Conservation (phyloP, 2,329 filamentous ascomycete genomes). For the Aureobasidium vineae region DNA sequence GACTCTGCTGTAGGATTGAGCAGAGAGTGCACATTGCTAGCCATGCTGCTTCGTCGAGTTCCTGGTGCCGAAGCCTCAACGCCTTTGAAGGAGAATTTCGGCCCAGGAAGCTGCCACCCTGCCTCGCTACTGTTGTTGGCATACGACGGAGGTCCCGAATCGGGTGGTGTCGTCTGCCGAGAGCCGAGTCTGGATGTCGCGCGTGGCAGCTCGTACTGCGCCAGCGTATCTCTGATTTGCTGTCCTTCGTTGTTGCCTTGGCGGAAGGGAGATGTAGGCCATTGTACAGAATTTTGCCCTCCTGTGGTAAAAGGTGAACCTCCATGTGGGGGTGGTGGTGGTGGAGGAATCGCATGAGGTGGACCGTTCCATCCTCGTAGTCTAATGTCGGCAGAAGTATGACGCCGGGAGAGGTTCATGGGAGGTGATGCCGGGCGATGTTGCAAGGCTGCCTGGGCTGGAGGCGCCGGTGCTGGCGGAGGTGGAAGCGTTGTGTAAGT, state of each 20-base stretch:
- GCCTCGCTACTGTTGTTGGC: slow-evolving; percentile 53
- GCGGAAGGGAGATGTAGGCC: slow-evolving; percentile 65
- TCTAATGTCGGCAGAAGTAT: slow-evolving; percentile 94
- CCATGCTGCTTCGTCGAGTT: slow-evolving; percentile 69
- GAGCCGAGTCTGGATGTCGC: slow-evolving; percentile 49
- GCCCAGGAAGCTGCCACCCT: slow-evolving; percentile 56
- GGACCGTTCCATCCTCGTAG: slow-evolving; percentile 68
- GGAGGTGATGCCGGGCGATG: slow-evolving; percentile 49
- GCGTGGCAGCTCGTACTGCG: slow-evolving; percentile 63
- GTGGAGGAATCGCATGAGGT: slow-evolving; percentile 40
- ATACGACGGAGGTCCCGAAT: slow-evolving; percentile 40
- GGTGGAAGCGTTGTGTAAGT: slow-evolving; percentile 48
- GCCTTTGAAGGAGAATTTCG: slow-evolving; percentile 49
- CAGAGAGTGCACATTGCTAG: slow-evolving; percentile 65
- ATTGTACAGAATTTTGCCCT: slow-evolving; percentile 60
- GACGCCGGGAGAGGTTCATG: slow-evolving; percentile 72
- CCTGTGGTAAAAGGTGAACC: slow-evolving; percentile 62
- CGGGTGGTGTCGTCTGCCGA: slow-evolving; percentile 53
- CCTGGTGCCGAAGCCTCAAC: slow-evolving; percentile 57
- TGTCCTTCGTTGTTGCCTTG: slow-evolving; percentile 55
- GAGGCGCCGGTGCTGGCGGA: slow-evolving; percentile 58
- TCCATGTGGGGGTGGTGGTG: slow-evolving; percentile 44
- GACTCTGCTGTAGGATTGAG: slow-evolving; percentile 68
- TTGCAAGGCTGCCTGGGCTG: slow-evolving; percentile 47
- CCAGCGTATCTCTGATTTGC: slow-evolving; percentile 61